Base-by-base conservation (phyloP, 2,329 filamentous ascomycete genomes). In the Fusarium tricinctum region DNA sequence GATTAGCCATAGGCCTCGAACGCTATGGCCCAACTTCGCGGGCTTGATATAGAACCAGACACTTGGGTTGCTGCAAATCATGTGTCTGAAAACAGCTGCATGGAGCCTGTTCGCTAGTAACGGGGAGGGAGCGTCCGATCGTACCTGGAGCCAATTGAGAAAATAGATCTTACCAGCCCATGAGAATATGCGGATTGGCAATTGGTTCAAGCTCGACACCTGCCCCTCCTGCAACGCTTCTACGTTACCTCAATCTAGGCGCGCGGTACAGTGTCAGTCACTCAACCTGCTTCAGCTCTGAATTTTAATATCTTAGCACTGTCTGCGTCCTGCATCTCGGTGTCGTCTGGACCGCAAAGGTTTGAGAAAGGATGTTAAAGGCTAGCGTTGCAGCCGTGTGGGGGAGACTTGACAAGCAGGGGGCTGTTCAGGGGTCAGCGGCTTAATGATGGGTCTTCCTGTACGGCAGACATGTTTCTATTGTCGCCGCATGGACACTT, bases 31-130 rank as follows among this genome's bases (percentile, higher is more conserved):
- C 70, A 62, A 58, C 47, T 42, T 68, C 61, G 67, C 66, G 45
- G 42, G 57, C 60, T 70, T 58, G 40, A 71, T 57, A 52, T 51
- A 39, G 72, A 69, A 67, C 69, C 71, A 67, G 61, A 66, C 55
- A 62, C 61, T 61, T 74, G 72, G 72, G 62, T 67, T 69, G 58
- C 65, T 77, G 72, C 73, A 75, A 78, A 78, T 78, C 74, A 78
- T 76, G 73, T 74, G 72, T 68, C 63, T 67, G 59, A 68, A 62
- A 65, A 70, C 40, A 46, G 60, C 68, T 74, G 73, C 73, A 72
- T 52, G 69, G 51, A 73, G 70, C 69, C 62, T 72, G 58, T 62
- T 66, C 58, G 45, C 58, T 63, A 71, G 60, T 50, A 59, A 63
- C 61, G 62, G 69, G 67, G 66, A 48, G 63, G 64, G 49, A 72